Conservation (phyloP, 1,139 yeast species). For the Geotrichum aggregatum region DNA sequence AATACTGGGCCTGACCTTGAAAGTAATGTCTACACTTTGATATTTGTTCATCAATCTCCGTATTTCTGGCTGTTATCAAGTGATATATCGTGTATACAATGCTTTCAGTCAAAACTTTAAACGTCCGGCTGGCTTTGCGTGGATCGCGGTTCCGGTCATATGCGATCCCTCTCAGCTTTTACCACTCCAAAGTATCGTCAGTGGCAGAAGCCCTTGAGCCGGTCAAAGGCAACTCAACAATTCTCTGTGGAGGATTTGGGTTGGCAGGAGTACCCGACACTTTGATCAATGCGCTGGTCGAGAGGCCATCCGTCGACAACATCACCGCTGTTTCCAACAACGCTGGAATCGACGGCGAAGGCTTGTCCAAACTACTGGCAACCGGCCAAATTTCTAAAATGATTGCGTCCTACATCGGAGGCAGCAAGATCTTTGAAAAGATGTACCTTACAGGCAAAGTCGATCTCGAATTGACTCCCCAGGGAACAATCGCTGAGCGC, state of each 20-base stretch:
- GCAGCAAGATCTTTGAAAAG: constrained; percentile 45
- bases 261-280: constrained; percentile 49
- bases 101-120: neutral
- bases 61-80: too few relatives aligned
- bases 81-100: too few relatives aligned
- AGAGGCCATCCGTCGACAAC: constrained; percentile 37
- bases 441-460: constrained; percentile 45
- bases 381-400: constrained; percentile 47
- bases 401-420: constrained; percentile 49
- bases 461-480: constrained; percentile 49
- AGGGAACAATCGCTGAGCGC: constrained; percentile 50
- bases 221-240: constrained; percentile 16
- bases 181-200: constrained; percentile 20
- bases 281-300: constrained; percentile 41
- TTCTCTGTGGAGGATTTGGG: constrained; percentile 50
- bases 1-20: too few relatives aligned
- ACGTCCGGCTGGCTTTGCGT: neutral
- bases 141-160: too few relatives aligned
- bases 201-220: constrained; percentile 15
- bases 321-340: constrained; percentile 50
- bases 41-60: too few relatives aligned
- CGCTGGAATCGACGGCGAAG: constrained; percentile 48
- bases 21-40: too few relatives aligned
- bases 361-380: constrained; percentile 44
- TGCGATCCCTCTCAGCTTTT: too few relatives aligned